Base-by-base conservation (phyloP, 495 filamentous ascomycete genomes). In the Talaromyces thailandensis region DNA sequence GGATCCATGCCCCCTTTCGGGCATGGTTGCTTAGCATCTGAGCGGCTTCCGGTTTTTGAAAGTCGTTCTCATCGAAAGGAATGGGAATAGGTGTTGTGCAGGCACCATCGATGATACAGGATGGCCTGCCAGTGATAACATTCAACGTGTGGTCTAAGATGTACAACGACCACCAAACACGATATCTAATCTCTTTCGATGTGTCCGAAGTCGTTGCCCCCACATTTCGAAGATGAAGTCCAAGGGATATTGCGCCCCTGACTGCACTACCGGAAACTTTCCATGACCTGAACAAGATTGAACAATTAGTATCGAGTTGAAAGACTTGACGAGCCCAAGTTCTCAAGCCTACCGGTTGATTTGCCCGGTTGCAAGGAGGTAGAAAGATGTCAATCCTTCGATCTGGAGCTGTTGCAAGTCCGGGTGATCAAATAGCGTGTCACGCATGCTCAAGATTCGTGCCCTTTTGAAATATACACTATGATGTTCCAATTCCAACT, bases 111-210 rank as follows among this genome's bases (percentile, higher is more conserved):
- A 73, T 70, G 29, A 88, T 80, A 63, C 78, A 82, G 21, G 79
- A 81, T 6, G 84, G 85, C 14, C 86, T 79, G 12, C 86, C 86
- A 3, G 83, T 87, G 63, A 87, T 81, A 25, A 79, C 71, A 64
- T 79, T 78, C 45, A 88, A 75, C 12, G 80, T 73, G 56, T 81
- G 78, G 37, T 88, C 86, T 21, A 88, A 62, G 5, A 76, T 79
- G 62, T 83, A 83, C 16, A 88, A 59, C 8, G 84, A 77, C 77
- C 82, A 86, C 85, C 85, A 88, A 23, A 86, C 75, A 4, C 82
- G 81, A 56, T 81, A 79, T 43, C 84, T 75, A 29, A 81, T 76
- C 61, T 86, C 83, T 60, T 81, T 83, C 28, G 83, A 79, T 21
- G 71, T 72, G 60, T 82, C 76, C 18, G 76, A 70, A 12, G 82